Percentiles rank a stretch among this genome's conserved stretches.
These are phyloP conservation scores for Candida namnaoensis DNA, from an alignment of 805 yeast species.

Conservation along the genomic window DNA sequence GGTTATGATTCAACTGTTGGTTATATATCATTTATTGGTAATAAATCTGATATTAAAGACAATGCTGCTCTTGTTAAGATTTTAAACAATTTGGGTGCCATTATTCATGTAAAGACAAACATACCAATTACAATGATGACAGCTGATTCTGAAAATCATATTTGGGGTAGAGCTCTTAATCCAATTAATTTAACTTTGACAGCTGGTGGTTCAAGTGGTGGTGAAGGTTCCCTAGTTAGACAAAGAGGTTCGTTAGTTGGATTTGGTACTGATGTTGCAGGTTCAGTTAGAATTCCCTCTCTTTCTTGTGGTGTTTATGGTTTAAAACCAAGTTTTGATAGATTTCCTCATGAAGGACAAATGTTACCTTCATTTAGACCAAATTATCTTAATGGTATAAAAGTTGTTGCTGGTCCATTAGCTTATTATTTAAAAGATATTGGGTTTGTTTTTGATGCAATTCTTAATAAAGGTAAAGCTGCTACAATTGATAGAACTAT, in stretches of 20 bases:
- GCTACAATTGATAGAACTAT: constrained; percentile 35
- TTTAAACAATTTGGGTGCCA: constrained; percentile 20
- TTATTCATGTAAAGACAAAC: constrained; percentile 45
- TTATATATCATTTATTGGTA: constrained; percentile 15
- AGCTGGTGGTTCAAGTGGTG: constrained; percentile 53
- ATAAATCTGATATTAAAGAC: constrained; percentile 1
- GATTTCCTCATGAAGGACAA: constrained; percentile 25
- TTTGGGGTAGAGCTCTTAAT: constrained; percentile 42
- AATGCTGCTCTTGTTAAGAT: constrained; percentile 20
- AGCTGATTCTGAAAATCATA: constrained; percentile 41
- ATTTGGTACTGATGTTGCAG: constrained; percentile 55
- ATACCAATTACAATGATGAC: constrained; percentile 55
- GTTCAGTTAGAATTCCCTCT: constrained; percentile 51
- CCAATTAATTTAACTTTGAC: constrained; percentile 39
- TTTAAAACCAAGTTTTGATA: constrained; percentile 34
- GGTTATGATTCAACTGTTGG: constrained; percentile 40
- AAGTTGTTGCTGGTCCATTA: constrained; percentile 61
- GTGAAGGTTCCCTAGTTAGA: constrained; percentile 47
- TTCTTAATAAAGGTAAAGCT: constrained; percentile 43
- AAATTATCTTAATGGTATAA: constrained; percentile 28
- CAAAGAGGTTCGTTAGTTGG: constrained; percentile 44
- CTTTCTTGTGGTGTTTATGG: constrained; percentile 45
- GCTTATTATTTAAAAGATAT: constrained; percentile 52
- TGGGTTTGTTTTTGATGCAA: constrained; percentile 51
- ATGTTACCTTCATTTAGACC: constrained; percentile 6